phyloP scores from a whole-genome alignment of 2,329 filamentous ascomycete species.

The Exophiala sp. region DNA sequence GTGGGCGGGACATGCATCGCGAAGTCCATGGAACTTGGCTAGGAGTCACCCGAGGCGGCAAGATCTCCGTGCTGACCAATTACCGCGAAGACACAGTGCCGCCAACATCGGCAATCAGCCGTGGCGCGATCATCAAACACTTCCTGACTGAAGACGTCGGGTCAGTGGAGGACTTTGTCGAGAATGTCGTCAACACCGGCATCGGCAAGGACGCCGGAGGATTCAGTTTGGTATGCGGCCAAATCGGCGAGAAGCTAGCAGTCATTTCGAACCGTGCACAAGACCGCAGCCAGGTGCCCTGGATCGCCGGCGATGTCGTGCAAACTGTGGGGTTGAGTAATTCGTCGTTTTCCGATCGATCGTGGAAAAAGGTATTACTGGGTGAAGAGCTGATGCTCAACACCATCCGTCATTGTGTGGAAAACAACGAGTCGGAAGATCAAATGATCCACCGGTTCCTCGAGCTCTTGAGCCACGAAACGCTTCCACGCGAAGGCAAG shows the following conservation, averaged over 20 bases:
- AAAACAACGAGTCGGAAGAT: conserved; percentile 41
- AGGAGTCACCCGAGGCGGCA: conserved; percentile 55
- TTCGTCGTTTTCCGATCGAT: conserved; percentile 52
- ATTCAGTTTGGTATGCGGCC: conserved; percentile 57
- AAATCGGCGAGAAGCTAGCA: conserved; percentile 49
- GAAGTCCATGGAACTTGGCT: conserved; percentile 59
- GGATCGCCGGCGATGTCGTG: conserved; percentile 44
- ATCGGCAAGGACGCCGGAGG: conserved; percentile 55
- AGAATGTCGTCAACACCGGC: conserved; percentile 49
- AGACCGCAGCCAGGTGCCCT: conserved; percentile 45
- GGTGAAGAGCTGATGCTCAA: conserved; percentile 50
- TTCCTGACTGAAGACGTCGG: conserved; percentile 47
- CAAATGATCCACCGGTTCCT: conserved; percentile 49
- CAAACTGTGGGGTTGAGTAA: conserved; percentile 58
- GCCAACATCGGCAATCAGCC: conserved; percentile 44
- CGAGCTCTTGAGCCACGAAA: conserved; percentile 49
- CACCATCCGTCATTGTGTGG: conserved; percentile 44
- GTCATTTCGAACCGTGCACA: conserved; percentile 59
- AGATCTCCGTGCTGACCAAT: conserved; percentile 58
- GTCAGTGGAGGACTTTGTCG: conserved; percentile 47
- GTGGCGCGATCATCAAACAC: conserved; percentile 56
- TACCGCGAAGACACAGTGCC: conserved; percentile 51
- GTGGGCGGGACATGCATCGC: conserved; percentile 57
- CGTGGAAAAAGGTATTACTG: conserved; percentile 57
- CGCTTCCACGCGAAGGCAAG: conserved; percentile 44